A percentile compares a stretch with the other conserved stretches of the same genome.
These are phyloP conservation scores for Eustoma russellianum DNA, from an alignment of 257 asterid genomes.

Conservation along the genomic window DNA sequence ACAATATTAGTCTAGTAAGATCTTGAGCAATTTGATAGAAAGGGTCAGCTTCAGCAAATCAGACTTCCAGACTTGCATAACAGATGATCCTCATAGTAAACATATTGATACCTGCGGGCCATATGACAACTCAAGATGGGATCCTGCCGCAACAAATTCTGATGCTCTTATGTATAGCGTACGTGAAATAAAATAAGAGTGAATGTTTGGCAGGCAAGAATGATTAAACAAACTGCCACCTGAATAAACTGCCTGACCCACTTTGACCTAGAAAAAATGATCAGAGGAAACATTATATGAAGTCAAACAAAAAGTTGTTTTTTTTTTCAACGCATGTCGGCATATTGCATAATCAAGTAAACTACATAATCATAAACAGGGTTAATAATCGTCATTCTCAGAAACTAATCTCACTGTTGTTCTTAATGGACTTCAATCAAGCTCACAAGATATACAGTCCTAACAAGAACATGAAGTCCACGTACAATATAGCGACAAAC, in stretches of 20 bases:
- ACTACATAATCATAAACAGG: no score
- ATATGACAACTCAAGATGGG: constrained; percentile 78
- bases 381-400: no score
- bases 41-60: background rate
- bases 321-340: constrained; percentile 8
- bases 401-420: no score
- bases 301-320: constrained; percentile 10
- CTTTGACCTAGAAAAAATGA: constrained; percentile 50
- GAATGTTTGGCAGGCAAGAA: constrained; percentile 83
- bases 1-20: background rate
- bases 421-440: no score
- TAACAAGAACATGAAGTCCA: no score
- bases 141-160: constrained; percentile 51
- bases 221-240: constrained; percentile 86
- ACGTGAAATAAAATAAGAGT: constrained; percentile 78
- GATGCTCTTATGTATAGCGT: constrained; percentile 71
- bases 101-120: constrained; percentile 53
- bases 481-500: no score
- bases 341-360: constrained; percentile 1
- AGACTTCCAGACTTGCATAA: constrained; percentile 2
- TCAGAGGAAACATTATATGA: constrained; percentile 12
- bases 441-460: no score
- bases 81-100: background rate
- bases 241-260: constrained; percentile 82
- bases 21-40: background rate